phyloP scores from a whole-genome alignment of 768 basidiomycete species.

The Agaricus sinodeliciosus region DNA sequence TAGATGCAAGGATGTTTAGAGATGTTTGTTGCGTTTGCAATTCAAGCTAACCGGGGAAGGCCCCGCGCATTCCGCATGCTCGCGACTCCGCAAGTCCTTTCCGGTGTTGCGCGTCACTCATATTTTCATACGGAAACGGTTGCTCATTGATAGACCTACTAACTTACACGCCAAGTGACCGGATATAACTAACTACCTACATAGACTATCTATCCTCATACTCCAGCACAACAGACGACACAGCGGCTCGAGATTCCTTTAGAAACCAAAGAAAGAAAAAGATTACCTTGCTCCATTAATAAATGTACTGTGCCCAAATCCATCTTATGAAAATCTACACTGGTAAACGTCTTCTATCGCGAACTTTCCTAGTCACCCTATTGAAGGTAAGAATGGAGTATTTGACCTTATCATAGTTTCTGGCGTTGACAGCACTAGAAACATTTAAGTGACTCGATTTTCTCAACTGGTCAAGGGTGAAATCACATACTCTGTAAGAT shows the following conservation, averaged over 20 bases:
- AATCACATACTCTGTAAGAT: constrained; percentile 62
- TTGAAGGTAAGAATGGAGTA: constrained; percentile 67
- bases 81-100: too few species aligned
- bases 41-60: background rate
- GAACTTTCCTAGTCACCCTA: constrained; percentile 66
- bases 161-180: background rate
- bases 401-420: constrained; percentile 77
- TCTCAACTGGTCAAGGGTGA: constrained; percentile 2
- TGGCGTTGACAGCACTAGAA: constrained; percentile 54
- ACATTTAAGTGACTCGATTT: constrained; percentile 11
- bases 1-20: constrained; percentile 1
- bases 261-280: constrained; percentile 4
- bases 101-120: too few species aligned
- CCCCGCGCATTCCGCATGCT: too few species aligned
- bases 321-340: constrained; percentile 24
- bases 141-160: background rate
- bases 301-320: constrained; percentile 3
- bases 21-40: constrained; percentile 1
- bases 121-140: background rate
- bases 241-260: background rate
- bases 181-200: constrained; percentile 1
- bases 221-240: too few species aligned
- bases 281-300: constrained; percentile 10
- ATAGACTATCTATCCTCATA: background rate
- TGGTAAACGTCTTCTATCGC: constrained; percentile 50